These are phyloP conservation scores for Ophiostoma novo-ulmi DNA, from an alignment of 2,329 filamentous ascomycete species.

Conservation along the genomic window DNA sequence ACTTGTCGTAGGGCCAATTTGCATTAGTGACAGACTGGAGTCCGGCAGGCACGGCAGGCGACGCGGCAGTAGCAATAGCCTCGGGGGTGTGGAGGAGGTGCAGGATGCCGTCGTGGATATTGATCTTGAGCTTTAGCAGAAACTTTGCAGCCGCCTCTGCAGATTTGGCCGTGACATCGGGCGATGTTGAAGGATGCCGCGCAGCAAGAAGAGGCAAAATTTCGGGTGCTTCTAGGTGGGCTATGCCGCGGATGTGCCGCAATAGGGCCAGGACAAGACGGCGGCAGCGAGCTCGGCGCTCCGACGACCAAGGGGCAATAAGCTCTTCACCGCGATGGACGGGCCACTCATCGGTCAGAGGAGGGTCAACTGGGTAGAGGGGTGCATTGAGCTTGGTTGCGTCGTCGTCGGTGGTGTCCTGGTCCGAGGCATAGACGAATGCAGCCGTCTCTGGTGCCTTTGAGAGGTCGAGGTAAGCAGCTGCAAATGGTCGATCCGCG, in stretches of 20 bases:
- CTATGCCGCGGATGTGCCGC: constrained; percentile 31
- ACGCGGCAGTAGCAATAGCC: not conserved
- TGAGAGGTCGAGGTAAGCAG: constrained; percentile 58
- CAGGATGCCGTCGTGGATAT: constrained; percentile 39
- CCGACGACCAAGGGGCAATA: constrained; percentile 20
- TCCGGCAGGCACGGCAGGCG: not conserved
- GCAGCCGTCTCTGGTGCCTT: constrained; percentile 59
- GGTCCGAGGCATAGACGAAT: constrained; percentile 56
- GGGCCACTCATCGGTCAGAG: not conserved
- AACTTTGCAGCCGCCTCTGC: not conserved
- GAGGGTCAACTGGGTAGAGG: constrained; percentile 26
- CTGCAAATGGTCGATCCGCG: constrained; percentile 41
- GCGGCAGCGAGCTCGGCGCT: constrained; percentile 21
- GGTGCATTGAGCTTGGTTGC: not conserved
- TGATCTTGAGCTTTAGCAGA: constrained; percentile 34
- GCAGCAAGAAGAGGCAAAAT: constrained; percentile 22
- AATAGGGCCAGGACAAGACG: constrained; percentile 35
- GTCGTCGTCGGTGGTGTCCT: constrained; percentile 32
- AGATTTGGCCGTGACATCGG: constrained; percentile 26
- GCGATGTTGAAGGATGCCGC: constrained; percentile 2
- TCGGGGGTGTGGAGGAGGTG: constrained; percentile 29
- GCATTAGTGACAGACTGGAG: constrained; percentile 26
- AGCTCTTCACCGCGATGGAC: constrained; percentile 29
- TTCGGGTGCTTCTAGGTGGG: constrained; percentile 27
- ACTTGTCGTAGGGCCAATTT: constrained; percentile 48